A percentile compares a stretch with the other conserved stretches of the same genome.
phyloP scores from a whole-genome alignment of 306 rosid species.

The Astragalus glycyphyllos region DNA sequence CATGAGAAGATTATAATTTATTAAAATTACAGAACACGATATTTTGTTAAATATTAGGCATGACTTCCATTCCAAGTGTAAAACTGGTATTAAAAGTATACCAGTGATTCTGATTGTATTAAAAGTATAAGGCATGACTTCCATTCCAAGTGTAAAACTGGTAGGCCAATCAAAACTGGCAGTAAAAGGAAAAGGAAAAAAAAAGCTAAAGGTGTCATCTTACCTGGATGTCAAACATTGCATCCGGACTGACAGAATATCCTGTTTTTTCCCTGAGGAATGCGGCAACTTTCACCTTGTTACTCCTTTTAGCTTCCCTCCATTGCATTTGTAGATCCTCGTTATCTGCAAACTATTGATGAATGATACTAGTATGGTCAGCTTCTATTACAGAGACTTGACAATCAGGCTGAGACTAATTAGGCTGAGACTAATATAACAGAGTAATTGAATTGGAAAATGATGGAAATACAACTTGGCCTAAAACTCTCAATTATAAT shows the following conservation, averaged over 20 bases:
- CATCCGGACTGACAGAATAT: slow-evolving; percentile 86
- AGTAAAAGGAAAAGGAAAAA: slow-evolving; percentile 2
- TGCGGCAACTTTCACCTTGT: slow-evolving; percentile 81
- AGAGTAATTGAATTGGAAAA: slow-evolving; percentile 23
- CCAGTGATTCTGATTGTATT: slow-evolving; percentile 10
- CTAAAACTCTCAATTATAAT: slow-evolving; percentile 12
- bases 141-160: slow-evolving; percentile 29
- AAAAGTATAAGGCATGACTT: slow-evolving; percentile 21
- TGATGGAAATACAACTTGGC: slow-evolving; percentile 24
- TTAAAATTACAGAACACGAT: neutral
- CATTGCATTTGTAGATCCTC: slow-evolving; percentile 87
- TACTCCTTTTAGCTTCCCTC: slow-evolving; percentile 82
- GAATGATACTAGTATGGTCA: slow-evolving; percentile 43
- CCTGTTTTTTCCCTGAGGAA: slow-evolving; percentile 86
- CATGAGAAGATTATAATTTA: neutral
- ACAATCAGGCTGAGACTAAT: slow-evolving; percentile 33
- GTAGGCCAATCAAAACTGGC: slow-evolving; percentile 17
- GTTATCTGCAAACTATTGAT: slow-evolving; percentile 73
- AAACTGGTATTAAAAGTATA: too few relatives aligned
- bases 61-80: too few relatives aligned
- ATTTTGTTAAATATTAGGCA: neutral
- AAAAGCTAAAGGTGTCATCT: slow-evolving; percentile 38
- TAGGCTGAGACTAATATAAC: slow-evolving; percentile 37
- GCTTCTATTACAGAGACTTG: slow-evolving; percentile 35
- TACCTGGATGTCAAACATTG: slow-evolving; percentile 97